Evolutionary conservation across 805 yeast species (phyloP), one percentile per base, ranked within the genome.

Genomic region (Yamadazyma akitaensis): DNA sequence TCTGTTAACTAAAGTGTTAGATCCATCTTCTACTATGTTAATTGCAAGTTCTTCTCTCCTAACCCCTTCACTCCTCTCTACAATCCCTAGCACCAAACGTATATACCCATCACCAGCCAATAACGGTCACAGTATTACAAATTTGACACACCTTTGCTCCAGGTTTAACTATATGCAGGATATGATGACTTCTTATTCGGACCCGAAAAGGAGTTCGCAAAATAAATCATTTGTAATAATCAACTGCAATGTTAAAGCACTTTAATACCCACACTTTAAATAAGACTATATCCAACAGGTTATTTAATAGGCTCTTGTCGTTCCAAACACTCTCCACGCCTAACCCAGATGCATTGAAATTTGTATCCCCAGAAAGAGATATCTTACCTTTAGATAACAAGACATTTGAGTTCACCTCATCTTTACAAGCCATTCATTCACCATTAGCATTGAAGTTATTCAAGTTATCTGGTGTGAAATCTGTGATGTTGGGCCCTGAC

Each of bases 341-440:
- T 12, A 85, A 85, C 57, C 87, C 81, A 43, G 81, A 85, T 61
- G 90, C 94, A 1, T 64, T 85, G 46, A 85, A 85, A 58, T 85
- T 83, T 58, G 68, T 83, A 8, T 67, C 81, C 2, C 68, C 67
- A 12, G 80, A 77, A 43, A 61, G 59, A 50, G 58, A 60, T n/a
- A 74, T 80, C 21, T 58, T 75, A 10, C 84, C 84, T 10, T 60
- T 70, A 8, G 65, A 66, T 7, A 66, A 63, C 51, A 70, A 68
- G 49, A 79, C 83, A 0, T 72, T 79, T 41, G 82, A 80, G 51
- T 72, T 80, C 53, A 77, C 79, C 8, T 70, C 77, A 14, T 57
- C 80, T 5, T 63, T 76, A n/a, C 81, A 76, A 47, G 82, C 84
- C 0, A 67, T 71, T 17, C 75, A 74, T 54, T 84, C 91, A 0